Percentiles rank a stretch among this genome's conserved stretches.
These are phyloP conservation scores for Paraconiothyrium sp. DNA, from an alignment of 2,329 filamentous ascomycete species.

Conservation along the genomic window DNA sequence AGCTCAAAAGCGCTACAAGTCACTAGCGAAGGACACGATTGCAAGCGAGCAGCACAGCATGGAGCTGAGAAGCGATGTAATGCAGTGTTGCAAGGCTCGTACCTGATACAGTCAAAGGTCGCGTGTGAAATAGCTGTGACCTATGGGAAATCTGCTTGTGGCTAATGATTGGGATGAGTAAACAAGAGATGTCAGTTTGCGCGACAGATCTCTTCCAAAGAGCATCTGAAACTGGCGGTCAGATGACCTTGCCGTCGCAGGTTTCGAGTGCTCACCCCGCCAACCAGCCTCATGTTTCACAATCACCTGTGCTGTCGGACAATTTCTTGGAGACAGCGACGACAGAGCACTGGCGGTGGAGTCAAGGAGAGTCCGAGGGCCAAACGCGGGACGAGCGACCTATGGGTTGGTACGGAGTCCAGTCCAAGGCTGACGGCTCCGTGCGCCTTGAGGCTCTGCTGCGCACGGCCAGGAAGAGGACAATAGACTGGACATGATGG, in stretches of 20 bases:
- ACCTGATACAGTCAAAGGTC: conserved; percentile 8
- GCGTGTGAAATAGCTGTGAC: neutral
- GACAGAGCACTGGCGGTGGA: conserved; percentile 7
- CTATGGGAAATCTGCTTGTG: conserved; percentile 2
- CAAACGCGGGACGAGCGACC: neutral
- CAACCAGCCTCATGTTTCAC: conserved; percentile 34
- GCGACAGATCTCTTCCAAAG: conserved; percentile 22
- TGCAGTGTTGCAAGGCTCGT: conserved; percentile 11
- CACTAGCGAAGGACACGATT: neutral
- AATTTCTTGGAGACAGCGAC: conserved; percentile 18
- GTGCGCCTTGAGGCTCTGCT: neutral
- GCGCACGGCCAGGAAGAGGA: neutral
- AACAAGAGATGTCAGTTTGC: conserved; percentile 12
- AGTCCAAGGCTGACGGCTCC: conserved; percentile 7
- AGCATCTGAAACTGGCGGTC: conserved; percentile 28
- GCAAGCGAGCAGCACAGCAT: conserved; percentile 10
- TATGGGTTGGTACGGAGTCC: conserved; percentile 12
- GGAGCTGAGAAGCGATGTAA: conserved; percentile 5
- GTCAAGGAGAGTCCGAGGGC: conserved; percentile 16
- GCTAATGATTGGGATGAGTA: neutral
- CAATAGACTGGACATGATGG: neutral
- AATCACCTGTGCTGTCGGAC: conserved; percentile 27
- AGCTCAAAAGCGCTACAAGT: neutral
- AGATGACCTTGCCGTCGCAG: conserved; percentile 22
- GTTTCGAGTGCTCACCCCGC: conserved; percentile 29